phyloP scores from a whole-genome alignment of 2,329 filamentous ascomycete genomes.

The Ustulina deusta region DNA sequence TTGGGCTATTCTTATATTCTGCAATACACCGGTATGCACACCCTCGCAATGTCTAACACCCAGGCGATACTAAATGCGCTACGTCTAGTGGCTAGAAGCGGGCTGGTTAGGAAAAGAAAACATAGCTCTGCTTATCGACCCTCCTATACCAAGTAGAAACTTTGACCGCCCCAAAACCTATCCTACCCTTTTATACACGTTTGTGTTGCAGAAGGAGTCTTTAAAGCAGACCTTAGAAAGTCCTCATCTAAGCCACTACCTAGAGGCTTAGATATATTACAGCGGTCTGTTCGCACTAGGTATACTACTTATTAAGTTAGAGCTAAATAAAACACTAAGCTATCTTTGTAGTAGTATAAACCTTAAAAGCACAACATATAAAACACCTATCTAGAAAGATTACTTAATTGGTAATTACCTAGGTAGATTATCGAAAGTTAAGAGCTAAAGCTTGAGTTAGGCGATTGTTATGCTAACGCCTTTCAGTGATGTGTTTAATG shows the following conservation, averaged over 20 bases:
- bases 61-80: not conserved
- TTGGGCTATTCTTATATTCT: constrained; percentile 21
- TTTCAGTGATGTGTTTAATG: constrained; percentile 30
- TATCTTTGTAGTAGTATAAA: constrained; percentile 1
- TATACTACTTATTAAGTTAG: constrained; percentile 25
- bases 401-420: constrained; percentile 12
- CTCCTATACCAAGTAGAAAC: not conserved
- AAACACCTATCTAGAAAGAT: constrained; percentile 2
- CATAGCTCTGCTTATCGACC: constrained; percentile 7
- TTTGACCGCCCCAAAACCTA: constrained; percentile 1
- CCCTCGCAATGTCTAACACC: too few species aligned
- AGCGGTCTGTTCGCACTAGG: constrained; percentile 24
- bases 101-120: constrained; percentile 12
- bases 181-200: constrained; percentile 8
- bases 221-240: not conserved
- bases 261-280: constrained; percentile 9
- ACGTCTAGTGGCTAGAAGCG: constrained; percentile 14
- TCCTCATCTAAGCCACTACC: not conserved
- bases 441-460: constrained; percentile 16
- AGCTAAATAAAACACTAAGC: constrained; percentile 22
- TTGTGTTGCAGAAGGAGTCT: not conserved
- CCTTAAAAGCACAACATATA: not conserved
- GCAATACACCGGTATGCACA: constrained; percentile 23
- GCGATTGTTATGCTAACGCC: constrained; percentile 20
- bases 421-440: constrained; percentile 7